Conservation (phyloP, 2,329 filamentous ascomycete genomes). For the Diaporthe australafricana region DNA sequence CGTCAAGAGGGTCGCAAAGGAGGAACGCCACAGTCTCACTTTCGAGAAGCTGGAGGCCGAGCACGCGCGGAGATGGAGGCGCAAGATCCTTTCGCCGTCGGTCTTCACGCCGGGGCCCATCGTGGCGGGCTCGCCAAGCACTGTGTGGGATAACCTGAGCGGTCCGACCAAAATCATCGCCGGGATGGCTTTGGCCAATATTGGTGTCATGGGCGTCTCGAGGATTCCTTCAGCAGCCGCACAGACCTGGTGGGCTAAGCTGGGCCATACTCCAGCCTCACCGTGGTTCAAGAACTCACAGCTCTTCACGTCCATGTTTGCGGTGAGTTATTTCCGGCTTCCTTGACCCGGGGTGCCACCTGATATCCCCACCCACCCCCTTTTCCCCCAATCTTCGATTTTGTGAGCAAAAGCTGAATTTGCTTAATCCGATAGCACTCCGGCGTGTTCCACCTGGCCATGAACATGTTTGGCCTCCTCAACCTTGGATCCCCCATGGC, state of each 20-base stretch:
- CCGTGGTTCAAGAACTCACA: slow-evolving; percentile 26
- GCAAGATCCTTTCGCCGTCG: background rate
- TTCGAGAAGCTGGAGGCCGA: slow-evolving; percentile 33
- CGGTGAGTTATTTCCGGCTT: background rate
- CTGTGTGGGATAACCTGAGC: slow-evolving; percentile 37
- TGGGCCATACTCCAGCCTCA: slow-evolving; percentile 29
- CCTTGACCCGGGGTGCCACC: too few relatives aligned
- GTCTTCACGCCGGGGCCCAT: slow-evolving; percentile 23
- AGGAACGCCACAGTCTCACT: slow-evolving; percentile 22
- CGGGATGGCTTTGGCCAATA: slow-evolving; percentile 39
- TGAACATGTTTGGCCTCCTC: slow-evolving; percentile 46
- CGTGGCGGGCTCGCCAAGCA: slow-evolving; percentile 26
- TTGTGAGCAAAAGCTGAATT: background rate
- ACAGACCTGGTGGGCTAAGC: background rate
- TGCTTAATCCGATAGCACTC: slow-evolving; percentile 37
- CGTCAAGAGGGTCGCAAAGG: slow-evolving; percentile 2
- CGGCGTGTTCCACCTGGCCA: slow-evolving; percentile 41
- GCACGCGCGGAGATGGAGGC: background rate
- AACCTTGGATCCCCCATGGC: slow-evolving; percentile 43
- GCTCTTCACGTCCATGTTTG: slow-evolving; percentile 46
- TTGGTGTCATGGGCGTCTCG: slow-evolving; percentile 35
- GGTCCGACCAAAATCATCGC: slow-evolving; percentile 29
- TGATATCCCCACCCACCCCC: too few relatives aligned
- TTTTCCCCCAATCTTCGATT: background rate
- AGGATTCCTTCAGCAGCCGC: slow-evolving; percentile 33